These are phyloP conservation scores for Aspergillus puulaauensis DNA, from an alignment of 2,329 filamentous ascomycete species.

Conservation along the genomic window DNA sequence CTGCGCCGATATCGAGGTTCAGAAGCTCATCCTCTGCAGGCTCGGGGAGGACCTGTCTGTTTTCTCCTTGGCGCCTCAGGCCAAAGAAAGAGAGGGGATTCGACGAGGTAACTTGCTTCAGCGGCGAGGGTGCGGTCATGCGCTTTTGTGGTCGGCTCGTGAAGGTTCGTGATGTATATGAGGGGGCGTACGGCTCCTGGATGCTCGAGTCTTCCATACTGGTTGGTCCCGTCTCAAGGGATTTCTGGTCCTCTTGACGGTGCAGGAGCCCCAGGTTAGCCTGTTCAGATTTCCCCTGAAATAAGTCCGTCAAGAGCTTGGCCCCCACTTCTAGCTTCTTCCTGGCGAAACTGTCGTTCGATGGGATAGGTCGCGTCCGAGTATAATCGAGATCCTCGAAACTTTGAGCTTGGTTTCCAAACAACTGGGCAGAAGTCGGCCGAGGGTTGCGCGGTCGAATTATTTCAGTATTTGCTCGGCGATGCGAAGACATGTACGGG, in stretches of 20 bases:
- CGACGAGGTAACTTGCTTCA: slow-evolving; percentile 35
- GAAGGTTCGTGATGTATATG: slow-evolving; percentile 13
- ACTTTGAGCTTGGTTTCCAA: slow-evolving; percentile 25
- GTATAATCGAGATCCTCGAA: slow-evolving; percentile 22
- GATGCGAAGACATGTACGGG: slow-evolving; percentile 26
- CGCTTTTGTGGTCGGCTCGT: slow-evolving; percentile 27
- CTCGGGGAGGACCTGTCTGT: slow-evolving; percentile 29
- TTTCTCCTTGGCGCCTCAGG: slow-evolving; percentile 33
- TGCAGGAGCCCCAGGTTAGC: slow-evolving; percentile 44
- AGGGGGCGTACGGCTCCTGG: slow-evolving; percentile 15
- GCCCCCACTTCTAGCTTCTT: slow-evolving; percentile 34
- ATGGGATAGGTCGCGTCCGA: slow-evolving; percentile 10
- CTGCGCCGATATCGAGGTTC: slow-evolving; percentile 53
- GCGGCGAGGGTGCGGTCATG: slow-evolving; percentile 29
- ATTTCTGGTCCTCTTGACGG: slow-evolving; percentile 13
- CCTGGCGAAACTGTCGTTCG: slow-evolving; percentile 27
- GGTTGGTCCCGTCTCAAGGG: slow-evolving; percentile 14
- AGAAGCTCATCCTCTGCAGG: slow-evolving; percentile 54
- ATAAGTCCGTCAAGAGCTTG: slow-evolving; percentile 50
- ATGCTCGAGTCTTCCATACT: slow-evolving; percentile 10
- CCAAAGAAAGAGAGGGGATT: slow-evolving; percentile 46
- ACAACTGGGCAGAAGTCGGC: slow-evolving; percentile 20
- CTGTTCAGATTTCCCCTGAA: slow-evolving; percentile 53
- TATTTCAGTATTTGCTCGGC: slow-evolving; percentile 36
- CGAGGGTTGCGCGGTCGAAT: slow-evolving; percentile 26